These are phyloP conservation scores for Candida freyschussii DNA, from an alignment of 1,139 yeast genomes.

Conservation along the genomic window DNA sequence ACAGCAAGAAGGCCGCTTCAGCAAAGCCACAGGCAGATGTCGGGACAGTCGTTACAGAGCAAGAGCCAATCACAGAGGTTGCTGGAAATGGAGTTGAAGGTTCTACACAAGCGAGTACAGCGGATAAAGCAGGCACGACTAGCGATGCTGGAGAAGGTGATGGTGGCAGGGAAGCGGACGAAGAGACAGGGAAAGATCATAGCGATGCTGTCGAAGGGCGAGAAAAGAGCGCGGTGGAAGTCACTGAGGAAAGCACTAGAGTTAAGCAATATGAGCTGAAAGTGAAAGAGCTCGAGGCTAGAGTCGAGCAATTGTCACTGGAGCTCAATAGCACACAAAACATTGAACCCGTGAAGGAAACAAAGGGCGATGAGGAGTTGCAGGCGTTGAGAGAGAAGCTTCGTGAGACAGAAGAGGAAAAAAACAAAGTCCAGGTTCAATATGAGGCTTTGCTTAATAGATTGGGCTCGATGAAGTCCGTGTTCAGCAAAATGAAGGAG, in stretches of 20 bases:
- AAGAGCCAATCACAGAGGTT: slow-evolving; percentile 3
- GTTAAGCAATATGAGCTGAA: slow-evolving; percentile 8
- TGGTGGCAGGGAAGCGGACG: slow-evolving; percentile 5
- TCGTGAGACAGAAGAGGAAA: slow-evolving; percentile 43
- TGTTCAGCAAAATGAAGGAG: slow-evolving; percentile 70
- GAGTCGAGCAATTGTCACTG: slow-evolving; percentile 25
- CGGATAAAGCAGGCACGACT: slow-evolving; percentile 5
- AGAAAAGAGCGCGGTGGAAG: slow-evolving; percentile 9
- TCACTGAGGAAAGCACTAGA: slow-evolving; percentile 9
- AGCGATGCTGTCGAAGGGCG: slow-evolving; percentile 5
- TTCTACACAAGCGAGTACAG: slow-evolving; percentile 7
- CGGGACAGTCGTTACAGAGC: slow-evolving; percentile 2
- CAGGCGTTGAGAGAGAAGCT: slow-evolving; percentile 33
- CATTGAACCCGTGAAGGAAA: slow-evolving; percentile 8
- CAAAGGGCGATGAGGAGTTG: slow-evolving; percentile 12
- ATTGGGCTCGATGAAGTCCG: slow-evolving; percentile 74
- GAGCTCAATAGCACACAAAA: slow-evolving; percentile 8
- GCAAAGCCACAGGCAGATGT: slow-evolving; percentile 7
- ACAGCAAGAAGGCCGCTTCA: slow-evolving; percentile 12
- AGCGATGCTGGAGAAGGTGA: slow-evolving; percentile 8
- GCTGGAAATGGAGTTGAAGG: slow-evolving; percentile 8
- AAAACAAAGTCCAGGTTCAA: slow-evolving; percentile 63
- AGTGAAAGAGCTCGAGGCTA: slow-evolving; percentile 18
- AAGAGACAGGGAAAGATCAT: slow-evolving; percentile 11
- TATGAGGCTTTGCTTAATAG: slow-evolving; percentile 73